Conservation (phyloP, 2,329 filamentous ascomycete genomes). For the Penicillium sp. region DNA sequence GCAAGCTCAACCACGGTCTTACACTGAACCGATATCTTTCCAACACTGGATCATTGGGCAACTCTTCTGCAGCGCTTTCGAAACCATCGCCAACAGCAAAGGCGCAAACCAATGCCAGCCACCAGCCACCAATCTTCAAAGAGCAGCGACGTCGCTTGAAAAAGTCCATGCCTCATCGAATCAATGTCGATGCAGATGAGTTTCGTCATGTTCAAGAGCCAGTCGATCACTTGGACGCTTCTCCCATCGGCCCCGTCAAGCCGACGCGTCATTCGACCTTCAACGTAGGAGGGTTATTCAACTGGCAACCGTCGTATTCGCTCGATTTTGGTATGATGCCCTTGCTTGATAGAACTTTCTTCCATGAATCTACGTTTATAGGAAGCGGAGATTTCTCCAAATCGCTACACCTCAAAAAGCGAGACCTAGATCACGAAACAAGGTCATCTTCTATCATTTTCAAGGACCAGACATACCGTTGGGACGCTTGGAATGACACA, state of each 20-base stretch:
- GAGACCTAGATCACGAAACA: conserved; percentile 46
- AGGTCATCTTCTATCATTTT: conserved; percentile 42
- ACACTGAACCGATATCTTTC: conserved; percentile 40
- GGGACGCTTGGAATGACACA: conserved; percentile 58
- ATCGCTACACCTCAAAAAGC: conserved; percentile 41
- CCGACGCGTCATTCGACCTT: conserved; percentile 21
- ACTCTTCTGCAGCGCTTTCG: neutral
- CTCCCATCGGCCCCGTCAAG: neutral
- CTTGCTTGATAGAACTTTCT: conserved; percentile 54
- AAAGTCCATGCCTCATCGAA: conserved; percentile 44
- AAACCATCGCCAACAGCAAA: neutral
- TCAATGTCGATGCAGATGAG: conserved; percentile 48
- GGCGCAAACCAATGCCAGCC: neutral
- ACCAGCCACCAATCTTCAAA: neutral
- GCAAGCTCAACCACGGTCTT: conserved; percentile 24
- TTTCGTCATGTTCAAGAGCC: conserved; percentile 39
- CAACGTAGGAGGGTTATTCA: conserved; percentile 44
- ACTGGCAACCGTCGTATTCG: conserved; percentile 52
- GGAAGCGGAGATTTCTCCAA: conserved; percentile 56
- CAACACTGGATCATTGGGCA: conserved; percentile 5
- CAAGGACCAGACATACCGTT: conserved; percentile 39
- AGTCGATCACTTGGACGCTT: conserved; percentile 17
- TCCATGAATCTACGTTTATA: conserved; percentile 57
- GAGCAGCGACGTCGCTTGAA: conserved; percentile 19
- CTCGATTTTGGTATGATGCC: conserved; percentile 55